Base-by-base conservation (phyloP, 768 basidiomycete genomes). In the Collybiopsis confluens region DNA sequence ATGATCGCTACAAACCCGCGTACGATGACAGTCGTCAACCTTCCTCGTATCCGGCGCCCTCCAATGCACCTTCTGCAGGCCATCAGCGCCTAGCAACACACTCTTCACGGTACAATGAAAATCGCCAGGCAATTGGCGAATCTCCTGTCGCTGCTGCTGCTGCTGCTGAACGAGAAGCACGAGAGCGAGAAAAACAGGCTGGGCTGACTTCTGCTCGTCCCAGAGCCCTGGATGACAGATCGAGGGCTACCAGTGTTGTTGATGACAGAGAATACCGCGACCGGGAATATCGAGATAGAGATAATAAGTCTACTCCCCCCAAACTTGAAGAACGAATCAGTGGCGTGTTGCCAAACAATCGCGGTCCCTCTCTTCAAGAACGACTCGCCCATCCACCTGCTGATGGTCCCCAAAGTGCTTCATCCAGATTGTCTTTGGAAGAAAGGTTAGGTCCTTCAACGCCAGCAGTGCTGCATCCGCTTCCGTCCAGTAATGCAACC, bases 331-430 rank as follows among this genome's bases (percentile, higher is more conserved):
- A 23, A 24, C 28, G 52, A 43, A 36, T 48, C 15, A 48, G 46
- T 48, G 38, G 38, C n/a, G n/a, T 16, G 8, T 30, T 20, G 23
- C 33, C 30, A 5, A 21, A 23, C 0, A 2, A 5, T 24, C 52
- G 52, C 13, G 21, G 30, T 9, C 52, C 52, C 6, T 43, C 52
- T 21, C 52, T 53, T 33, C 52, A 53, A 45, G 52, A 53, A 33
- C 52, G 52, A 6, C 27, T 53, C 6, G 45, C 26, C 30, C 38
- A 52, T 18, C 50, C 50, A 8, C 40, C 50, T 4, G 26, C 30
- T 18, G 50, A 8, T 26, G 50, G 24, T 6, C 8, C 23, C 8
- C 21, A 15, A 16, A n/a, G 38, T 40, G 5, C 44, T 28, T 15
- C 50, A 2, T 27, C 35, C 16, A 18, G 21, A 4, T 16, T 52